Percentiles rank a stretch among this genome's conserved stretches.
phyloP scores from a whole-genome alignment of 2,329 filamentous ascomycete genomes.

The Trichothecium roseum region DNA sequence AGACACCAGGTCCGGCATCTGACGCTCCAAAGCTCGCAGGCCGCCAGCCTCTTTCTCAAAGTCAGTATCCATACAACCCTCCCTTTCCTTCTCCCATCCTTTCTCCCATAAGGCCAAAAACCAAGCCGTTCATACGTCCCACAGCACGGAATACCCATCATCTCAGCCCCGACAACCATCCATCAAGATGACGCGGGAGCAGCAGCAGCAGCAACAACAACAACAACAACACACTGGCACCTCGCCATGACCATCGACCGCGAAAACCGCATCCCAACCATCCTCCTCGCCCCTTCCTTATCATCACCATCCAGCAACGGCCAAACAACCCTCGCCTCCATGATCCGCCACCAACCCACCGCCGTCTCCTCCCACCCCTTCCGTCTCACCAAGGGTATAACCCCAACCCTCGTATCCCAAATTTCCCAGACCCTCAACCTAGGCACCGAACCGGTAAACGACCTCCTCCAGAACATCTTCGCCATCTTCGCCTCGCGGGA shows the following conservation, averaged over 20 bases:
- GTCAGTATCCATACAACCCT: no score
- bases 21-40: no score
- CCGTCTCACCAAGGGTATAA: slow-evolving; percentile 15
- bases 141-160: no score
- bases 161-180: no score
- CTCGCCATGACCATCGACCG: slow-evolving; percentile 32
- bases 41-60: no score
- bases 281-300: slow-evolving; percentile 24
- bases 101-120: no score
- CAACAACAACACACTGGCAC: no score
- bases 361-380: slow-evolving; percentile 8
- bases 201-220: no score
- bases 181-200: no score
- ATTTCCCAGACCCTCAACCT: slow-evolving; percentile 6
- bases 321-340: slow-evolving; percentile 25
- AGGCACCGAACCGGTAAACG: slow-evolving; percentile 6
- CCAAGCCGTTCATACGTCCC: no score
- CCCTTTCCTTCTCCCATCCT: no score
- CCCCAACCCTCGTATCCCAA: slow-evolving; percentile 8
- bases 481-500: slow-evolving; percentile 34
- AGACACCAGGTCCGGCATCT: no score
- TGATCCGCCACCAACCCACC: slow-evolving; percentile 3
- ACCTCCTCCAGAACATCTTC: slow-evolving; percentile 13
- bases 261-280: slow-evolving; percentile 22
- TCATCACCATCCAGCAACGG: slow-evolving; percentile 19